phyloP scores from a whole-genome alignment of 495 filamentous ascomycete species.

The Darksidea phi region DNA sequence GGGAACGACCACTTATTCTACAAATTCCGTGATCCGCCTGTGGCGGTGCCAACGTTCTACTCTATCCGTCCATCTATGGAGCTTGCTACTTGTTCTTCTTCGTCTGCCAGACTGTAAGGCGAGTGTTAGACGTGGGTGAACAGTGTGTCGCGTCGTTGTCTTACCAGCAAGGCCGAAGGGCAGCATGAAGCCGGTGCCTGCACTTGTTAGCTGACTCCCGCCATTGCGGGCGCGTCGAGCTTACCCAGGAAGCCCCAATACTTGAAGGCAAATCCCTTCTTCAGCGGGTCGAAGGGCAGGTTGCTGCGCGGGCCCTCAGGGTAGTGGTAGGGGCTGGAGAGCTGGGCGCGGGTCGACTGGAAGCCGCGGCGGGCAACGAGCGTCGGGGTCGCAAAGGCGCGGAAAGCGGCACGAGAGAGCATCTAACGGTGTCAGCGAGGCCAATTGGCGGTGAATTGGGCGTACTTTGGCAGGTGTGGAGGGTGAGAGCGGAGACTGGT shows the following conservation, averaged over 20 bases:
- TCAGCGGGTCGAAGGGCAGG: constrained; percentile 93
- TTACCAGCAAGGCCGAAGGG: constrained; percentile 83
- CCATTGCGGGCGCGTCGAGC: constrained; percentile 17
- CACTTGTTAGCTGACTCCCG: constrained; percentile 14
- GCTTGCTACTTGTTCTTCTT: constrained; percentile 57
- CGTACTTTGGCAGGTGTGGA: constrained; percentile 27
- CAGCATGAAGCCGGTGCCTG: constrained; percentile 70
- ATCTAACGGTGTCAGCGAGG: constrained; percentile 57
- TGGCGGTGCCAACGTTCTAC: not conserved
- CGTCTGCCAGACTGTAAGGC: constrained; percentile 74
- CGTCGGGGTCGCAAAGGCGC: constrained; percentile 58
- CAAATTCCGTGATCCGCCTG: constrained; percentile 1
- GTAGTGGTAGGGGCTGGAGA: constrained; percentile 94
- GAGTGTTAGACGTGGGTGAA: constrained; percentile 13
- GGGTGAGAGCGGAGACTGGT: constrained; percentile 9
- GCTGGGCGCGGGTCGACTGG: constrained; percentile 81
- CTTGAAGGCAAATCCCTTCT: constrained; percentile 73
- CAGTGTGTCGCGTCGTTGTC: constrained; percentile 40
- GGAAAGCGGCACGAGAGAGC: constrained; percentile 76
- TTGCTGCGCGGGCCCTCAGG: constrained; percentile 92
- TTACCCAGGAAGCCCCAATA: constrained; percentile 80
- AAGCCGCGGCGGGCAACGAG: constrained; percentile 87
- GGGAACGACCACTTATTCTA: constrained; percentile 26
- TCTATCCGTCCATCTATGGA: not conserved
- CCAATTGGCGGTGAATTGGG: constrained; percentile 16